Base-by-base conservation (phyloP, 352 stramenopile species). In the Pythium sp. region DNA sequence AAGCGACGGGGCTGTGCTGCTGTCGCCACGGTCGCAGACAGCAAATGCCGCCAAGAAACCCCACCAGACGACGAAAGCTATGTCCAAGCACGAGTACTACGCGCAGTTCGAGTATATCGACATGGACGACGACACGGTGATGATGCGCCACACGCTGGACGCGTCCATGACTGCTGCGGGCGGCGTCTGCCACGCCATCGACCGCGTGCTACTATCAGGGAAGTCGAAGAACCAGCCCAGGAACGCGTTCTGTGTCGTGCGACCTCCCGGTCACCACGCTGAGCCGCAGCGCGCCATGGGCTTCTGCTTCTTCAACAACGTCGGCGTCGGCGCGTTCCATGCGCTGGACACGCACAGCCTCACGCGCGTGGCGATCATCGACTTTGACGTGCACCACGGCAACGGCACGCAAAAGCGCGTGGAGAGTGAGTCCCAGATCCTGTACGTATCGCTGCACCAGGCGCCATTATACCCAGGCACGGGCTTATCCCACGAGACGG, bases 231-330 rank as follows among this genome's bases (percentile, higher is more conserved):
- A 54, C 20, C 9, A 49, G 0, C 24, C 58, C 38, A 30, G 67
- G 30, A 96, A 97, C 69, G 93, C 90, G 1, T 98, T 98, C 72
- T 97, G 91, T 59, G 82, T 94, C 6, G 93, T 90, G 22, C 75
- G 84, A 14, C 84, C 84, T 2, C 84, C 84, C 0, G 84, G 84
- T 11, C 81, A 91, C 56, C 83, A 91, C 51, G 81, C 83, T 1
- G 78, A 86, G 43, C 71, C 76, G 11, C 70, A 76, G 49, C 65
- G 72, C 5, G 72, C 79, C 0, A 87, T 89, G 78, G 78, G 94
- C 26, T 99, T 99, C 73, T 99, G 96, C 69, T 89, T 98, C 41
- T 98, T 98, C 67, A 99, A 99, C 66, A 98, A 98, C 67, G 89
- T 98, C 22, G 94, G 91, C 46, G 82, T 98, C 55, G 95, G 87